Percentiles rank a stretch among this genome's conserved stretches.
These are phyloP conservation scores for Candida odintsovae DNA, from an alignment of 805 yeast genomes.

Conservation along the genomic window DNA sequence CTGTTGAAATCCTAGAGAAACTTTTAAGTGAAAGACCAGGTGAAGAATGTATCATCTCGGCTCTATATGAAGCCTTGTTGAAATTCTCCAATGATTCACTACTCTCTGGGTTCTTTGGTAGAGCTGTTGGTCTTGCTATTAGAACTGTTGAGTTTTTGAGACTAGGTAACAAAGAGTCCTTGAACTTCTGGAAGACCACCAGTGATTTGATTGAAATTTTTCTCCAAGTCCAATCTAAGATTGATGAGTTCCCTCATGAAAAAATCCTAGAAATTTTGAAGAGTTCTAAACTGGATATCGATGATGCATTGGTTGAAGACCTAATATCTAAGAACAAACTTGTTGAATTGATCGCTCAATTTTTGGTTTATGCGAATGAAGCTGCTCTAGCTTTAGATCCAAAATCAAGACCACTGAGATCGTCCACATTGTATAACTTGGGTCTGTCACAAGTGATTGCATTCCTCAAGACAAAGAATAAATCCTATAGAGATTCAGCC, in stretches of 20 bases:
- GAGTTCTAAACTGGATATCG: constrained; percentile 22
- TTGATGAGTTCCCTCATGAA: constrained; percentile 45
- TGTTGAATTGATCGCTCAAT: constrained; percentile 31
- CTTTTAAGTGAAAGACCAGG: constrained; percentile 39
- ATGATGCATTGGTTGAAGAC: constrained; percentile 22
- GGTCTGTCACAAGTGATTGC: constrained; percentile 60
- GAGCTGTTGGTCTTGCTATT: constrained; percentile 47
- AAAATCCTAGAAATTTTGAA: constrained; percentile 20
- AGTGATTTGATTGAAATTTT: constrained; percentile 52
- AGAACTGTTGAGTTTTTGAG: constrained; percentile 40
- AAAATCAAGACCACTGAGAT: constrained; percentile 42
- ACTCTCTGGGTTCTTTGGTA: constrained; percentile 57
- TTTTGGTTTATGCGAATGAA: constrained; percentile 42
- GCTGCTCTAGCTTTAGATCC: constrained; percentile 37
- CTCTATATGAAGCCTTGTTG: constrained; percentile 53
- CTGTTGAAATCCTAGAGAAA: constrained; percentile 41
- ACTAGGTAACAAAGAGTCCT: constrained; percentile 36
- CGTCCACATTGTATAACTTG: constrained; percentile 60
- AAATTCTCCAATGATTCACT: constrained; percentile 48
- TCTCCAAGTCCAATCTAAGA: constrained; percentile 48
- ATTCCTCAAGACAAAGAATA: constrained; percentile 26
- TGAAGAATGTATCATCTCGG: constrained; percentile 45
- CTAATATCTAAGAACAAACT: constrained; percentile 20
- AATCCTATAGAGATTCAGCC: constrained; percentile 41
- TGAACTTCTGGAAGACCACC: constrained; percentile 61